Evolutionary conservation across 2,329 filamentous ascomycete genomes (phyloP).

Genomic region (Trichothecium sympodiale): DNA sequence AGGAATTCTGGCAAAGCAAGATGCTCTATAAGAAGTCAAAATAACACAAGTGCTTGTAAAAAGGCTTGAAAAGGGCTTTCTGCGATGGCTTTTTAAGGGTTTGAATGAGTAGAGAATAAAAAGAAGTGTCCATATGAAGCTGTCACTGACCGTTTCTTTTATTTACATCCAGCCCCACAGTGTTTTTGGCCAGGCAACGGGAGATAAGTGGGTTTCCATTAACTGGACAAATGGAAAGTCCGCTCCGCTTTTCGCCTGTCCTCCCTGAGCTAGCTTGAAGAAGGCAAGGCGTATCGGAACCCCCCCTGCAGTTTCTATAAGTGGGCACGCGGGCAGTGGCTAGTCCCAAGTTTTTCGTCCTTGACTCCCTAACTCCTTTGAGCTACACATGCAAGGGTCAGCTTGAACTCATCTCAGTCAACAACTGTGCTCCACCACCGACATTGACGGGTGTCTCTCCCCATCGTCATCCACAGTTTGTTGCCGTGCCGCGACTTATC

Average conservation of each 20-base stretch:
- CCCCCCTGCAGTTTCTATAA: too few relatives aligned
- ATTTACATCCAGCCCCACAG: conserved; percentile 32
- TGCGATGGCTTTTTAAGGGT: conserved; percentile 12
- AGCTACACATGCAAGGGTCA: too few relatives aligned
- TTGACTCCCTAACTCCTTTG: too few relatives aligned
- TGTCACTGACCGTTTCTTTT: conserved; percentile 23
- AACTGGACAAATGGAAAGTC: conserved; percentile 9
- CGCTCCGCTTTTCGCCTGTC: conserved; percentile 9
- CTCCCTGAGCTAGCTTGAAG: not conserved
- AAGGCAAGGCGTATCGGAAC: not conserved
- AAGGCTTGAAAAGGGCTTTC: too few relatives aligned
- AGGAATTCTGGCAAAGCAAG: conserved; percentile 14
- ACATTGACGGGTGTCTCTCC: too few relatives aligned
- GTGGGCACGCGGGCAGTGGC: too few relatives aligned
- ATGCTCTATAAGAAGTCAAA: conserved; percentile 11
- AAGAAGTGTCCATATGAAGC: conserved; percentile 8
- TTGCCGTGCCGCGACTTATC: too few relatives aligned
- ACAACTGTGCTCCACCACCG: too few relatives aligned
- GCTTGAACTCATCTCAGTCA: too few relatives aligned
- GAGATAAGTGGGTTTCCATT: not conserved
- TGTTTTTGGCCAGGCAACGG: conserved; percentile 24
- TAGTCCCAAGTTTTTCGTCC: too few relatives aligned
- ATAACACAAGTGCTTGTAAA: too few relatives aligned
- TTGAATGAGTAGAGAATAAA: conserved; percentile 12
- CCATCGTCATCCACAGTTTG: too few relatives aligned